phyloP scores from a whole-genome alignment of 2,329 filamentous ascomycete genomes.

The Talaromyces sp. region DNA sequence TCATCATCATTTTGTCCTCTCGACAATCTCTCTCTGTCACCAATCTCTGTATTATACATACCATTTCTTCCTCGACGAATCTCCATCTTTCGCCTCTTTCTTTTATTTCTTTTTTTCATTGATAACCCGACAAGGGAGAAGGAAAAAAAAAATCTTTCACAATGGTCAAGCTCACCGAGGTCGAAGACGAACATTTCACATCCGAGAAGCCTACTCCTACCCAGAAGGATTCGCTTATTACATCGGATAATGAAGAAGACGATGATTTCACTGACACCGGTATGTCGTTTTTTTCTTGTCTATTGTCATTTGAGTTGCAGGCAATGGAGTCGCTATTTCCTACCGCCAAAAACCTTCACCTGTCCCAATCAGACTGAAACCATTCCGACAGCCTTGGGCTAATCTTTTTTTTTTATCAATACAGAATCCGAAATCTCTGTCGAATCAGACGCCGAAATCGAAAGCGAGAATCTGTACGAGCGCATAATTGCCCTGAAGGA shows the following conservation, averaged over 20 bases:
- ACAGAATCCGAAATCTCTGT: slow-evolving; percentile 79
- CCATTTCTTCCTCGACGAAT: background rate
- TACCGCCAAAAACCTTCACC: background rate
- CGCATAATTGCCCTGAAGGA: slow-evolving; percentile 69
- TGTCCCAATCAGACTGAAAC: background rate
- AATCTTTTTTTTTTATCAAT: background rate
- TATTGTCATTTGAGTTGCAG: background rate
- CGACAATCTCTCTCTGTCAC: slow-evolving; percentile 15
- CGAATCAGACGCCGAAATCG: slow-evolving; percentile 61
- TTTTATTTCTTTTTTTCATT: background rate
- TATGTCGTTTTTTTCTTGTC: slow-evolving; percentile 42
- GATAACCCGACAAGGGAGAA: background rate
- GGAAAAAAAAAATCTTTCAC: slow-evolving; percentile 21
- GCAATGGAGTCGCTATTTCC: background rate
- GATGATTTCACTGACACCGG: slow-evolving; percentile 92
- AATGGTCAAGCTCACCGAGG: slow-evolving; percentile 97
- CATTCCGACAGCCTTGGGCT: background rate
- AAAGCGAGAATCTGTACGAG: slow-evolving; percentile 61
- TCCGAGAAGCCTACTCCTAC: slow-evolving; percentile 61
- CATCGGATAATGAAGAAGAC: slow-evolving; percentile 55
- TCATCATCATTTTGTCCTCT: slow-evolving; percentile 22
- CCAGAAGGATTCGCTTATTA: slow-evolving; percentile 52
- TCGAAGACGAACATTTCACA: slow-evolving; percentile 93
- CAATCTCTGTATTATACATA: background rate
- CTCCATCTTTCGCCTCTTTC: background rate